Evolutionary conservation across 805 yeast species (phyloP).

Genomic region (Blastobotrys muscicola): DNA sequence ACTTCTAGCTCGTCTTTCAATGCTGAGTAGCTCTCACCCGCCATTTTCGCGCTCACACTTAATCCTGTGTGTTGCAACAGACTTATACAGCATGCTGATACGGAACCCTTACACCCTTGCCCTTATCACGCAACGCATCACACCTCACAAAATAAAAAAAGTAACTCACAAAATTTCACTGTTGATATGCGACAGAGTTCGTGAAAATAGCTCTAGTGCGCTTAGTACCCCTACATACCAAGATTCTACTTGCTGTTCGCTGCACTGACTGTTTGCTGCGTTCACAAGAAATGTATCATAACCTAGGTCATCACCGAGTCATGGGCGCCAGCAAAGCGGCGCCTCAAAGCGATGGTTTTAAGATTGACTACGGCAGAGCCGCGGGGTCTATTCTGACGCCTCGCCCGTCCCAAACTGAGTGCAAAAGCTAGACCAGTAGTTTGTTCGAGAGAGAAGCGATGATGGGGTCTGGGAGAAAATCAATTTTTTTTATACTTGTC

Average conservation of each 20-base stretch:
- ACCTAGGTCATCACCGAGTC: constrained; percentile 95
- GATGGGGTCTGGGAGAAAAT: no score
- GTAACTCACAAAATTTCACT: no score
- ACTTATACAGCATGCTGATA: constrained; percentile 12
- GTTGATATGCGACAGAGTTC: not conserved
- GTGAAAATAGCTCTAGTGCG: not conserved
- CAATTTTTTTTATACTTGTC: not conserved
- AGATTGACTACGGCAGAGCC: constrained; percentile 41
- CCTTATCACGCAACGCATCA: no score
- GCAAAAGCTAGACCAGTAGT: no score
- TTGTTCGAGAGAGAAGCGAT: no score
- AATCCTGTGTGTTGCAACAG: not conserved
- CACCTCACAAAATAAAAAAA: no score
- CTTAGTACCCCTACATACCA: not conserved
- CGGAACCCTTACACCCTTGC: no score
- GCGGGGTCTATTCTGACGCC: no score
- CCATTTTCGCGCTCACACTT: not conserved
- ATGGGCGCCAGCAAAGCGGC: constrained; percentile 57
- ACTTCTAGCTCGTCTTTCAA: no score
- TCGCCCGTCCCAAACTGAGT: no score
- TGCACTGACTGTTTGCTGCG: not conserved
- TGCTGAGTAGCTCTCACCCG: no score
- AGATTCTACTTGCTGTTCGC: not conserved
- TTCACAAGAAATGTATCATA: constrained; percentile 63
- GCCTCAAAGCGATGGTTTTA: constrained; percentile 99